Evolutionary conservation across 768 basidiomycete species (phyloP), one percentile per base, ranked within the genome.

Genomic region (Mycena maculata): DNA sequence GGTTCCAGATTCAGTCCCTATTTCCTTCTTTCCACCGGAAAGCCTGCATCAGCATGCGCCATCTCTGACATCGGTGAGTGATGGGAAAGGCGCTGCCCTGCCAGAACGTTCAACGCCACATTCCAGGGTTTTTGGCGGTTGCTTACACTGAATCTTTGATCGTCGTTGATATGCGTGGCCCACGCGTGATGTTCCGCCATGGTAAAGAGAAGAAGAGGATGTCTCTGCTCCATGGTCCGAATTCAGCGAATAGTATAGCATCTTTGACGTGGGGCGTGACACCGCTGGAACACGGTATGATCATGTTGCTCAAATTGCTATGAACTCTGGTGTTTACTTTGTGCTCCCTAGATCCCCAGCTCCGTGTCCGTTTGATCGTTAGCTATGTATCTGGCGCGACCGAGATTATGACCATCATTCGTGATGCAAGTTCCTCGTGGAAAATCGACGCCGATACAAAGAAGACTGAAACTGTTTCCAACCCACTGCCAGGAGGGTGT

Each of bases 121-220:
- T 53, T 38, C 36, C 66, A 94, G 94, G 93, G 6, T 94, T 96
- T 76, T 76, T 94, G 47, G 93, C 94, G 2, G 83, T 90, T 3
- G 88, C 90, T 4, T 94, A 91, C 75, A 74, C 77, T 7, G 85
- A 86, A 1, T 80, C 85, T 2, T 61, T 96, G 23, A 78, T 85
- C 36, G 79, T 95, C 33, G 75, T 95, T 20, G 92, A 96, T 73
- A 83, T 95, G 84, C 85, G 93, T 25, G 91, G 88, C 2, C 93
- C 94, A 1, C 84, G 84, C 15, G 79, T 95, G 13, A 84, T 95
- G 13, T 78, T 91, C 1, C 83, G 88, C 28, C 82, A 82, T 70
- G 73, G 69, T 18, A 73, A 77, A 68, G 81, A 74, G 52, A 81
- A 75, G 60, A 81, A 81, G 72, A 84, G 78, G 62, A 76, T 79